These are phyloP conservation scores for Fusarium agapanthi DNA, from an alignment of 2,329 filamentous ascomycete genomes.

Conservation along the genomic window DNA sequence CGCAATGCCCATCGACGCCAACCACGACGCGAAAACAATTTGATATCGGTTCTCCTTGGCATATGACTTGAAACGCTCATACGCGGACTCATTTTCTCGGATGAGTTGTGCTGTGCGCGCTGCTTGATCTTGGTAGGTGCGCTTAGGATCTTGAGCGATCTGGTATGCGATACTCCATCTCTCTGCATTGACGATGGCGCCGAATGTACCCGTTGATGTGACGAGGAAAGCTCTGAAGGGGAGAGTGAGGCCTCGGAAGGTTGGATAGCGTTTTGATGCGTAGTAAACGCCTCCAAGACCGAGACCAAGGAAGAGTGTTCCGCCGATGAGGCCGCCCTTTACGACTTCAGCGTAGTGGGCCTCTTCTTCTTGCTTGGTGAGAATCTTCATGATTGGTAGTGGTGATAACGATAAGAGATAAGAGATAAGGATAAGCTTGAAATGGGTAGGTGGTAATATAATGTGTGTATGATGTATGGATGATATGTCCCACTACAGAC, in stretches of 20 bases:
- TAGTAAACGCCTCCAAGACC: conserved; percentile 73
- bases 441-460: background rate
- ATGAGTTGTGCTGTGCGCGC: conserved; percentile 64
- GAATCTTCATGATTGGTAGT: conserved; percentile 82
- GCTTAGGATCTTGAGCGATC: conserved; percentile 71
- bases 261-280: conserved; percentile 75
- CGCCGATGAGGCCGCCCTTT: conserved; percentile 80
- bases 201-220: conserved; percentile 82
- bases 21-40: conserved; percentile 86
- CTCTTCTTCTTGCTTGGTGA: conserved; percentile 91
- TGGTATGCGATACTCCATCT: conserved; percentile 73
- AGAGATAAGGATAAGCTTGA: background rate
- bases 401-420: background rate
- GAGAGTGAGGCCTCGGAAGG: conserved; percentile 82
- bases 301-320: conserved; percentile 70
- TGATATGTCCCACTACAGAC: background rate
- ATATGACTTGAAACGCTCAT: conserved; percentile 74
- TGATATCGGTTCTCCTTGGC: conserved; percentile 83
- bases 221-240: conserved; percentile 93
- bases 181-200: conserved; percentile 89
- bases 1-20: conserved; percentile 81
- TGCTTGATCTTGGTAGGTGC: conserved; percentile 71
- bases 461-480: conserved; percentile 2
- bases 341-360: conserved; percentile 86
- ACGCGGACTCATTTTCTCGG: conserved; percentile 62